Evolutionary conservation across 2,329 filamentous ascomycete genomes (phyloP).

Genomic region (Teratosphaeria pseudoeucalypti): DNA sequence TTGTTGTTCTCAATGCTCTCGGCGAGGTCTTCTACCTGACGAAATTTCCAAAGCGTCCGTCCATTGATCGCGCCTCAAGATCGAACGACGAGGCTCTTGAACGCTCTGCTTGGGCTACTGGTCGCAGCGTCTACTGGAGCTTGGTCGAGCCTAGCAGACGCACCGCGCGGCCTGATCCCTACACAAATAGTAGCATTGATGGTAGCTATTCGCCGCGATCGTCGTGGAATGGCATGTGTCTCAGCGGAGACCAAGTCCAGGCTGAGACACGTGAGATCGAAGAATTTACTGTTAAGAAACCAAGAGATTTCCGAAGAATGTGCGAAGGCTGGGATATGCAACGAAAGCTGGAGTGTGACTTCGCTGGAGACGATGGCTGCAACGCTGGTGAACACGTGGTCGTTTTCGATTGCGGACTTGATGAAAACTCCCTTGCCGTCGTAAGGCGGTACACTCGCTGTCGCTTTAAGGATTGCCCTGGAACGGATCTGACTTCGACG

Average conservation of each 20-base stretch:
- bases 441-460: constrained; percentile 51
- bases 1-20: constrained; percentile 84
- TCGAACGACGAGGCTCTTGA: constrained; percentile 46
- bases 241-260: constrained; percentile 58
- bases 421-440: constrained; percentile 44
- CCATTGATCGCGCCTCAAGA: constrained; percentile 36
- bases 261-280: constrained; percentile 78
- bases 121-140: constrained; percentile 70
- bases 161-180: constrained; percentile 59
- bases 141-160: constrained; percentile 70
- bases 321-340: constrained; percentile 92
- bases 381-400: constrained; percentile 68
- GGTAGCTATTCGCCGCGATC: constrained; percentile 74
- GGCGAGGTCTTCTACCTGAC: constrained; percentile 83
- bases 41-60: constrained; percentile 52
- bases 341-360: constrained; percentile 75
- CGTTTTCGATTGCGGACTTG: constrained; percentile 62
- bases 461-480: constrained; percentile 27
- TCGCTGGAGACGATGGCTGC: constrained; percentile 67
- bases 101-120: constrained; percentile 67
- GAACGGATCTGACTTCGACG: constrained; percentile 9
- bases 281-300: constrained; percentile 59
- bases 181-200: constrained; percentile 53
- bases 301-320: constrained; percentile 64
- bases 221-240: constrained; percentile 61